A percentile compares a stretch with the other conserved stretches of the same genome.
These are phyloP conservation scores for Pleodorina starrii DNA, from an alignment of 139 green algal genomes.

Conservation along the genomic window DNA sequence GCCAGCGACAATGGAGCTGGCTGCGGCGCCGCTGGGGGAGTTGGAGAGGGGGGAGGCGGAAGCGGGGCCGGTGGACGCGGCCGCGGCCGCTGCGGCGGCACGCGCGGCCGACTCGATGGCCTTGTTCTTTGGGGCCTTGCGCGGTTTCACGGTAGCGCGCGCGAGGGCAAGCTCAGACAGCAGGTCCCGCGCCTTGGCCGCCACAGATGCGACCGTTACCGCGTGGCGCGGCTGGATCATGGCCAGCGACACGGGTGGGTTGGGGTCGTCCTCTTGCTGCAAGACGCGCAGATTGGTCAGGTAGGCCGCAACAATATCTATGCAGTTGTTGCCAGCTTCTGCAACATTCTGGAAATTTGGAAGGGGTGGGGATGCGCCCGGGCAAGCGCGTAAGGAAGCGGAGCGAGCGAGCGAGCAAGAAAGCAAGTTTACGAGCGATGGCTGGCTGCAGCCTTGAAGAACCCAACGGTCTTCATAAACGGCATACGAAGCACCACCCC, in stretches of 20 bases:
- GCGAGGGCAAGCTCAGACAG: slow-evolving; percentile 25
- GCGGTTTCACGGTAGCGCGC: slow-evolving; percentile 32
- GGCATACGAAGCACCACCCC: no score
- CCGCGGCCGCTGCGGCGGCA: background rate
- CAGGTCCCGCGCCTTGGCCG: slow-evolving; percentile 34
- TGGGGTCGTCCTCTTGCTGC: slow-evolving; percentile 42
- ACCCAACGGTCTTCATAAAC: no score
- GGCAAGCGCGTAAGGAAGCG: no score
- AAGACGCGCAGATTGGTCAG: slow-evolving; percentile 41
- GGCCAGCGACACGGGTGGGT: slow-evolving; percentile 30
- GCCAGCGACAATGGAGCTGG: background rate
- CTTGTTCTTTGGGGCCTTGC: slow-evolving; percentile 49
- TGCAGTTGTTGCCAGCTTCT: slow-evolving; percentile 46
- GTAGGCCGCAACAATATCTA: slow-evolving; percentile 47
- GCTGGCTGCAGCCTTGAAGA: no score
- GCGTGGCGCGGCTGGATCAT: slow-evolving; percentile 44
- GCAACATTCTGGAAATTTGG: slow-evolving; percentile 49
- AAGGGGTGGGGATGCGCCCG: no score
- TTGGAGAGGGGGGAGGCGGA: background rate
- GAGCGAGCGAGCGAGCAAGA: no score
- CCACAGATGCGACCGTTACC: slow-evolving; percentile 22
- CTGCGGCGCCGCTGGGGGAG: background rate
- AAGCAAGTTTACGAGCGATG: no score
- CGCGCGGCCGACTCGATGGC: slow-evolving; percentile 33
- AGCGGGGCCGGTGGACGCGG: background rate